phyloP scores from a whole-genome alignment of 345 rosid species.

The Eutrema japonicum region DNA sequence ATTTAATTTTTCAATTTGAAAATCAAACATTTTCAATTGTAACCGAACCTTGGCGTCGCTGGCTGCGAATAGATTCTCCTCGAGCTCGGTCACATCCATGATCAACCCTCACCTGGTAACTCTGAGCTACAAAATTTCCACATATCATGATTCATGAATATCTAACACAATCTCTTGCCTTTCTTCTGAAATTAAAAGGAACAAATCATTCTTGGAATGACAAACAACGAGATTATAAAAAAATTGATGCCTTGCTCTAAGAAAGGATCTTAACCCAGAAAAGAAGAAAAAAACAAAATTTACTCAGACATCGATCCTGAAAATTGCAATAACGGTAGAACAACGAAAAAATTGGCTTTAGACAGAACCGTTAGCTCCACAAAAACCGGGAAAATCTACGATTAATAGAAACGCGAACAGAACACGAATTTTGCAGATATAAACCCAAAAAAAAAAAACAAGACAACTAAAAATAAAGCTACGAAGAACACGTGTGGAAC shows the following conservation, averaged over 20 bases:
- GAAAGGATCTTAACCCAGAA: conserved; percentile 54
- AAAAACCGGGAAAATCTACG: conserved; percentile 40
- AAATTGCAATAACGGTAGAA: conserved; percentile 30
- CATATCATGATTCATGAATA: neutral
- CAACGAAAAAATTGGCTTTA: neutral
- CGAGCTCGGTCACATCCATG: conserved; percentile 88
- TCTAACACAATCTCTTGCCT: conserved; percentile 11
- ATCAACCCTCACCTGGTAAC: conserved; percentile 45
- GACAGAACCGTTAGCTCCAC: conserved; percentile 34
- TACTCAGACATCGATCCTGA: conserved; percentile 29
- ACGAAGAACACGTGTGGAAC: conserved; percentile 43
- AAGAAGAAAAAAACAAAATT: conserved; percentile 19
- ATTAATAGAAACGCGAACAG: conserved; percentile 39
- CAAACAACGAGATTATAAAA: neutral
- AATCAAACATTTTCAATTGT: neutral
- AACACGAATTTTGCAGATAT: conserved; percentile 1
- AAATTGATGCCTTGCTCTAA: conserved; percentile 42
- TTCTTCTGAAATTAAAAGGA: neutral
- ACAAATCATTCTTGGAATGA: neutral
- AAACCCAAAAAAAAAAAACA: neutral
- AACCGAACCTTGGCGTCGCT: conserved; percentile 91
- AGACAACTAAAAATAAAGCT: conserved; percentile 35
- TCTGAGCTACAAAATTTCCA: conserved; percentile 10
- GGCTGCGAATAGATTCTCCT: conserved; percentile 88
- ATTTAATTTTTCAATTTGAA: neutral